Evolutionary conservation across 2,329 filamentous ascomycete genomes (phyloP), one percentile per base, ranked within the genome.

Genomic region (Ceratocystis destructans): DNA sequence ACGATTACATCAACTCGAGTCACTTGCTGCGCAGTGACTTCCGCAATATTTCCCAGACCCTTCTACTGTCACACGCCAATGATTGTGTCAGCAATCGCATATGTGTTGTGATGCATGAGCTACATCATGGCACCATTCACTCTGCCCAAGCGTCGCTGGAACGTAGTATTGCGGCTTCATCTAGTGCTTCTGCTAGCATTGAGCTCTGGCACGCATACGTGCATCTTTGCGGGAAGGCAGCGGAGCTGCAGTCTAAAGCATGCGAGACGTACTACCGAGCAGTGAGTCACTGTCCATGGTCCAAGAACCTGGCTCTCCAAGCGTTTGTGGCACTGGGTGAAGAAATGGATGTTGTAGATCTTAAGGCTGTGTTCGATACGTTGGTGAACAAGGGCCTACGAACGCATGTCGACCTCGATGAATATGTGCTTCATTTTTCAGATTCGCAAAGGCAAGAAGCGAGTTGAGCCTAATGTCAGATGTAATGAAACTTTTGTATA

Each of bases 1-100:
- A 87, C 69, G 82, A 85, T n/a, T 88, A 86, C 79, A 86, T 89
- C 69, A 87, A 93, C 72, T 79, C 84, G 1, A 83, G 86, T 6
- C 83, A 90, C 55, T 82, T 86, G 28, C 81, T 94, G 65, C 83
- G 90, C 69, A 89, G 95, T 70, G 87, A 89, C 20, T 83, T 95
- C 22, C 84, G 88, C n/a, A 79, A 82, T 5, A 75, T 89, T 7
- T 77, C 92, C 10, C 75, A 80, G 22, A 79, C 80, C 72, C 80
- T 80, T 71, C 74, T 84, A 0, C 74, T 82, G 1, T 69, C 73
- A 5, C 70, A 72, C 17, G 62, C 67, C 5, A 73, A 77, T 64
- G 79, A 81, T 71, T 75, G 75, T 50, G 69, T 80, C 12, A 74
- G 74, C 69, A 78, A 74, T 69, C 78, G 79, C 6, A 69, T 79